These are phyloP conservation scores for Hapsidospora chrysogenum DNA, from an alignment of 495 filamentous ascomycete species.

Conservation along the genomic window DNA sequence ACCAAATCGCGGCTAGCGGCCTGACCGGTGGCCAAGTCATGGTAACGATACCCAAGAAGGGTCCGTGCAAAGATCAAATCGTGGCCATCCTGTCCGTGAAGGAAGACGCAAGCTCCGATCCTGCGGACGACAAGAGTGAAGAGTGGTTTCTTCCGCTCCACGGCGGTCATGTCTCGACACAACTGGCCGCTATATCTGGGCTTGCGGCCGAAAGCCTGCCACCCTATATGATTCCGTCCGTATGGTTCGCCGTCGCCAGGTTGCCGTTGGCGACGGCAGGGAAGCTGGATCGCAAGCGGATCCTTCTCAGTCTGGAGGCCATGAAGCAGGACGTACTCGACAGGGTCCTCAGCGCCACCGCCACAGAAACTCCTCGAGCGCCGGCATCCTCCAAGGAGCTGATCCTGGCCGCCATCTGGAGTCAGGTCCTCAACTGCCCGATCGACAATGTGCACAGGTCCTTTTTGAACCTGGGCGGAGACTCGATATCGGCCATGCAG, in stretches of 20 bases:
- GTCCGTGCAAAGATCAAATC: constrained; percentile 2
- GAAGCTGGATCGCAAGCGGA: not conserved
- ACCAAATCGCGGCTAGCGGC: constrained; percentile 17
- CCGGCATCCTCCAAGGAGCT: constrained; percentile 3
- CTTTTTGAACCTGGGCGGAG: constrained; percentile 42
- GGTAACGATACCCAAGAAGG: not conserved
- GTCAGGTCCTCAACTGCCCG: constrained; percentile 4
- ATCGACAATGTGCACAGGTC: constrained; percentile 24
- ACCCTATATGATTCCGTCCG: constrained; percentile 44
- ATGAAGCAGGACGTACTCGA: constrained; percentile 34
- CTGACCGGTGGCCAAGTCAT: not conserved
- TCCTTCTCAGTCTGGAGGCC: constrained; percentile 18
- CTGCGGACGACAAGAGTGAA: no score
- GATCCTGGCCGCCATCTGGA: constrained; percentile 5
- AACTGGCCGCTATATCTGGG: constrained; percentile 9
- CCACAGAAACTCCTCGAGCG: constrained; percentile 28
- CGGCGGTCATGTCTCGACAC: constrained; percentile 11
- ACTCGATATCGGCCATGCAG: constrained; percentile 45
- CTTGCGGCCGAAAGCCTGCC: constrained; percentile 23
- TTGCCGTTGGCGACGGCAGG: constrained; percentile 23
- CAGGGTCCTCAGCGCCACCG: not conserved
- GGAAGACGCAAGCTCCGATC: not conserved
- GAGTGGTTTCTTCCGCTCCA: constrained; percentile 4
- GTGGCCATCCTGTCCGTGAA: constrained; percentile 19
- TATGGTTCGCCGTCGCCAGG: constrained; percentile 38